phyloP scores from a whole-genome alignment of 768 basidiomycete genomes.

The Lactarius indigo region DNA sequence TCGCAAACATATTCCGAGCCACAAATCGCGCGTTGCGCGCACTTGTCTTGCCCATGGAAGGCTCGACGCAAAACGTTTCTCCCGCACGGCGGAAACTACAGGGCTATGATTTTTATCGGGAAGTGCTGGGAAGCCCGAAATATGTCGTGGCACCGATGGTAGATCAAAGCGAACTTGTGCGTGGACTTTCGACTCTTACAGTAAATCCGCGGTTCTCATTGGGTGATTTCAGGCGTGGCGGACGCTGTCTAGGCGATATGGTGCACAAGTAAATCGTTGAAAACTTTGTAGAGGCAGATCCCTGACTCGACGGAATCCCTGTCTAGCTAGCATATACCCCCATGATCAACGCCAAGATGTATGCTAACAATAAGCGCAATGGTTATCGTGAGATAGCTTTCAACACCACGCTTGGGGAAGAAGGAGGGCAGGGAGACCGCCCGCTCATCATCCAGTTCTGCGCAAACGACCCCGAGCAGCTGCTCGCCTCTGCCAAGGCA shows the following conservation, averaged over 20 bases:
- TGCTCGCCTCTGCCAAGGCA: constrained; percentile 72
- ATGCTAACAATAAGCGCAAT: constrained; percentile 48
- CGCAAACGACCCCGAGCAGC: constrained; percentile 77
- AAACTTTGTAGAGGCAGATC: not conserved
- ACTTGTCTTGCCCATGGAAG: constrained; percentile 8
- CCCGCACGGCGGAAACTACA: constrained; percentile 41
- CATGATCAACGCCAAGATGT: constrained; percentile 97
- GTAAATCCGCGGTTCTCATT: not conserved
- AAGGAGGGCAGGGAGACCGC: constrained; percentile 75
- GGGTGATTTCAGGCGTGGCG: constrained; percentile 72
- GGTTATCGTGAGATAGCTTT: constrained; percentile 63
- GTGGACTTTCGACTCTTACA: constrained; percentile 33
- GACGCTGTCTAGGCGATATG: constrained; percentile 74
- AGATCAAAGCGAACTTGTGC: constrained; percentile 92
- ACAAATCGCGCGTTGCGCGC: constrained; percentile 11
- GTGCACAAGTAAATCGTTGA: constrained; percentile 58
- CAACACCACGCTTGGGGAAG: constrained; percentile 68
- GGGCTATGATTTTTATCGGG: constrained; percentile 82
- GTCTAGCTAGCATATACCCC: constrained; percentile 85
- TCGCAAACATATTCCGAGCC: not conserved
- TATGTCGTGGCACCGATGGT: constrained; percentile 98
- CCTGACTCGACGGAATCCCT: constrained; percentile 23
- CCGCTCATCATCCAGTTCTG: constrained; percentile 94
- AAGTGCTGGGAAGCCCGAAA: constrained; percentile 80
- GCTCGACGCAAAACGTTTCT: not conserved